Percentiles rank a stretch among this genome's conserved stretches.
These are phyloP conservation scores for Lentinula novae-zelandiae DNA, from an alignment of 1,284 basidiomycete genomes.

Conservation along the genomic window DNA sequence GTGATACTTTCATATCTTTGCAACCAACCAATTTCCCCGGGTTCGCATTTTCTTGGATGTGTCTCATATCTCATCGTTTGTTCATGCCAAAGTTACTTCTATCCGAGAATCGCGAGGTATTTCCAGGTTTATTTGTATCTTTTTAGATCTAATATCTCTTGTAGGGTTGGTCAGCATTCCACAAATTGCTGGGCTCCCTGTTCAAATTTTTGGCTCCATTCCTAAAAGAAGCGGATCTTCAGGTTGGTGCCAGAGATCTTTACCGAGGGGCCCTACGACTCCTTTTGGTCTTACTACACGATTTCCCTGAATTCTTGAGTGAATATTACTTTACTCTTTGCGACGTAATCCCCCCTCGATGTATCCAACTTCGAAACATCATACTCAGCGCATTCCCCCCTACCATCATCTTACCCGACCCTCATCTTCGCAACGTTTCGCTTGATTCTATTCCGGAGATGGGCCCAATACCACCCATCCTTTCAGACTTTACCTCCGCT, in stretches of 20 bases:
- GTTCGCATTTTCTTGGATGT: conserved; percentile 98
- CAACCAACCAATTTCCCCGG: conserved; percentile 98
- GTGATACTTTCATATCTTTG: conserved; percentile 93
- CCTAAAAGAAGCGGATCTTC: conserved; percentile 78
- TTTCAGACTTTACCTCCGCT: conserved; percentile 85
- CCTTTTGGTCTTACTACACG: conserved; percentile 92
- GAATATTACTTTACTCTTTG: conserved; percentile 96
- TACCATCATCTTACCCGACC: conserved; percentile 83
- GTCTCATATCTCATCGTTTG: conserved; percentile 90
- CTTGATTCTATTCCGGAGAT: conserved; percentile 81
- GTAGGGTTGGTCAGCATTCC: conserved; percentile 93
- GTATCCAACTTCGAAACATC: conserved; percentile 96
- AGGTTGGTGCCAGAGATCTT: conserved; percentile 82
- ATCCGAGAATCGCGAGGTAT: conserved; percentile 79
- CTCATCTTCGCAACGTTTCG: conserved; percentile 70
- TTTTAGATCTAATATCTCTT: conserved; percentile 7
- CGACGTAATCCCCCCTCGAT: conserved; percentile 88
- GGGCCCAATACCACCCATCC: conserved; percentile 84
- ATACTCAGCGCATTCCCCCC: conserved; percentile 96
- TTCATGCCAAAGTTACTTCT: conserved; percentile 96
- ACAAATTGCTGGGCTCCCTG: conserved; percentile 88
- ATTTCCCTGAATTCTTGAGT: conserved; percentile 97
- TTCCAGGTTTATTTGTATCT: conserved; percentile 14
- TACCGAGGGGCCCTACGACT: conserved; percentile 93
- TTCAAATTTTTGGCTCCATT: conserved; percentile 95